Percentiles rank a stretch among this genome's conserved stretches.
Conservation (phyloP, 1,284 basidiomycete genomes). For the Ganoderma lingzhi region DNA sequence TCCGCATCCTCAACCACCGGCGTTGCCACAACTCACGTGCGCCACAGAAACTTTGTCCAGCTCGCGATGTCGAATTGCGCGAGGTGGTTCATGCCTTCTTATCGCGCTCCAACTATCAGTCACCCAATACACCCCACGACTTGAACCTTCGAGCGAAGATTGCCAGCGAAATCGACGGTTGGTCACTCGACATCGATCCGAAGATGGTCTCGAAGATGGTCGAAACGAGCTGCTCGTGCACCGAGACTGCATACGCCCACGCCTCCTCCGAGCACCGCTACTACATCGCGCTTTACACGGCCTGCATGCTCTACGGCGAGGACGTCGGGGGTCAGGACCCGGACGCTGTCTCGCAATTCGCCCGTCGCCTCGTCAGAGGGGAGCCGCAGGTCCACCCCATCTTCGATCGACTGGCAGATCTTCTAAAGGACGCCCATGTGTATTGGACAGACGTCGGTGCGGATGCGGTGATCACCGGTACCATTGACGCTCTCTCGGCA, state of each 20-base stretch:
- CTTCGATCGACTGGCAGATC: conserved; percentile 27
- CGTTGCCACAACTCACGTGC: neutral
- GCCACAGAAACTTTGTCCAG: neutral
- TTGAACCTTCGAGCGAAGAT: conserved; percentile 16
- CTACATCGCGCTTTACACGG: conserved; percentile 33
- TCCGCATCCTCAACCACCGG: neutral
- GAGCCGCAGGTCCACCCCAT: conserved; percentile 26
- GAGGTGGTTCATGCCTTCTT: conserved; percentile 20
- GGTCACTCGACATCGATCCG: conserved; percentile 20
- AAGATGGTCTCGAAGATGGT: conserved; percentile 28
- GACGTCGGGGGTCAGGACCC: conserved; percentile 28
- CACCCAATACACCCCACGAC: conserved; percentile 17
- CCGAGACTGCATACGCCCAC: conserved; percentile 29
- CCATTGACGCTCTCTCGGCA: conserved; percentile 27
- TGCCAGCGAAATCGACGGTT: conserved; percentile 17
- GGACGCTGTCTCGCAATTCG: conserved; percentile 27
- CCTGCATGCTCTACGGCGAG: conserved; percentile 33
- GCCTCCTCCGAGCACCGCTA: conserved; percentile 27
- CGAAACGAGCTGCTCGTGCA: conserved; percentile 29
- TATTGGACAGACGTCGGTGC: conserved; percentile 31
- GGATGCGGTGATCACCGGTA: conserved; percentile 30
- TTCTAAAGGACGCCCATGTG: conserved; percentile 27
- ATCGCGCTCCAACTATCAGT: conserved; percentile 12
- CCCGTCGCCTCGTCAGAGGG: conserved; percentile 26
- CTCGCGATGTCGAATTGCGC: neutral